Percentiles rank a stretch among this genome's conserved stretches.
Conservation (phyloP, 1,139 yeast species). For the Diutina scorzettiae region DNA sequence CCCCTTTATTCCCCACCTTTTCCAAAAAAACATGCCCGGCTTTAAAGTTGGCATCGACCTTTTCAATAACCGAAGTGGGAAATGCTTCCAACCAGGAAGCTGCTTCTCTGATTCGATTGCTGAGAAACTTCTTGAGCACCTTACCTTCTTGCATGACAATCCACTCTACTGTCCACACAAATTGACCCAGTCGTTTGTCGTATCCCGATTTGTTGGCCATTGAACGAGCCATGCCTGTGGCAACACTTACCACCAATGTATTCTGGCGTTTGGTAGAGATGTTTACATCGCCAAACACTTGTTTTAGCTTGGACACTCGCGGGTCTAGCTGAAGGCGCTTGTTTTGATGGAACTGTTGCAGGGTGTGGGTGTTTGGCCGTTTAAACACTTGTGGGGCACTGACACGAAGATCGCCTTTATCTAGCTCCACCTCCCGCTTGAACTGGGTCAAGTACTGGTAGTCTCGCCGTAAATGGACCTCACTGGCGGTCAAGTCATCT, state of each 20-base stretch:
- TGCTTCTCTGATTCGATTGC: neutral
- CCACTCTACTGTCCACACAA: slow-evolving; percentile 6
- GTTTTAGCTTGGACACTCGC: neutral
- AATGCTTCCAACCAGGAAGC: neutral
- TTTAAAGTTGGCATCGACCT: neutral
- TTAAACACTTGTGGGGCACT: neutral
- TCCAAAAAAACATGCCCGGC: neutral
- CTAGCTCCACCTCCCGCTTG: neutral
- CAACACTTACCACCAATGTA: neutral
- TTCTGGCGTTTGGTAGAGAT: slow-evolving; percentile 1
- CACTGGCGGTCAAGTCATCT: neutral
- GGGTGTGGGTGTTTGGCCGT: neutral
- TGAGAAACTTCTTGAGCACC: neutral
- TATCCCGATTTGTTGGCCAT: neutral
- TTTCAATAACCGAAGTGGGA: neutral
- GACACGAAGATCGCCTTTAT: neutral
- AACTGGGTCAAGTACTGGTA: neutral
- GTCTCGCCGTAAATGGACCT: slow-evolving; percentile 4
- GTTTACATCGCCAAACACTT: neutral
- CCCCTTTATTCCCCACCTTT: neutral
- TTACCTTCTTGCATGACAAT: neutral
- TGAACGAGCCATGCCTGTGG: slow-evolving; percentile 4
- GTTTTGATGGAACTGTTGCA: neutral
- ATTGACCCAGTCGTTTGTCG: slow-evolving; percentile 1
- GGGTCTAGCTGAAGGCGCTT: slow-evolving; percentile 3